These are phyloP conservation scores for Stevia rebaudiana DNA, from an alignment of 140 eudicot species.

Conservation along the genomic window DNA sequence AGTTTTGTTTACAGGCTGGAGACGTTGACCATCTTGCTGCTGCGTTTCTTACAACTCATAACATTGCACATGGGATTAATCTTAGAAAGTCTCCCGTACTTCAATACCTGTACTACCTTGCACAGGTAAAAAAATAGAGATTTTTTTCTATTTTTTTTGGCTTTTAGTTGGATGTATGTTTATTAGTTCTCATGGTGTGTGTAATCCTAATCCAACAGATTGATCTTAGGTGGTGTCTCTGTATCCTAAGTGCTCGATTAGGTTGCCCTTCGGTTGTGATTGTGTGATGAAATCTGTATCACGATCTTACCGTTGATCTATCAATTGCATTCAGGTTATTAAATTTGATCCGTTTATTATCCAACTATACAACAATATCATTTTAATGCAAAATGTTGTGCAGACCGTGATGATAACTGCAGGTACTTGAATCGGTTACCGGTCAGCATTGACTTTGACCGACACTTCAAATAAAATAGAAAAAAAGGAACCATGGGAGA, in stretches of 20 bases:
- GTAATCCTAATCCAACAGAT: conserved; percentile 55
- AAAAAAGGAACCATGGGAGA: conserved; percentile 93
- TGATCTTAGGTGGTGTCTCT: no score
- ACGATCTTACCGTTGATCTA: no score
- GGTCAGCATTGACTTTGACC: conserved; percentile 79
- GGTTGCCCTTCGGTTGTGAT: no score
- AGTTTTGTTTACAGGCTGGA: conserved; percentile 62
- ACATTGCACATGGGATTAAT: conserved; percentile 94
- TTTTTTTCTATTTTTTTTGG: no score
- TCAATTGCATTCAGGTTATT: no score
- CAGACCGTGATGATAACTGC: conserved; percentile 87
- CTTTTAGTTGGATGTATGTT: no score
- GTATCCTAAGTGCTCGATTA: no score
- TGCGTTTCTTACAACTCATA: conserved; percentile 83
- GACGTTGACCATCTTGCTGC: conserved; percentile 99
- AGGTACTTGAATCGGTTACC: conserved; percentile 69
- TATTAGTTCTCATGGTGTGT: no score
- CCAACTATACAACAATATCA: neutral
- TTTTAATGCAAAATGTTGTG: conserved; percentile 13
- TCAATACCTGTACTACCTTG: conserved; percentile 85
- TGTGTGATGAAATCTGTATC: no score
- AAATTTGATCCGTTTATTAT: no score
- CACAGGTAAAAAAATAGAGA: conserved; percentile 51
- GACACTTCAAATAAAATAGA: conserved; percentile 86
- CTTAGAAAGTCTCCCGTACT: conserved; percentile 95